A percentile compares a stretch with the other conserved stretches of the same genome.
These are phyloP conservation scores for Blastobotrys americana DNA, from an alignment of 805 yeast genomes.

Conservation along the genomic window DNA sequence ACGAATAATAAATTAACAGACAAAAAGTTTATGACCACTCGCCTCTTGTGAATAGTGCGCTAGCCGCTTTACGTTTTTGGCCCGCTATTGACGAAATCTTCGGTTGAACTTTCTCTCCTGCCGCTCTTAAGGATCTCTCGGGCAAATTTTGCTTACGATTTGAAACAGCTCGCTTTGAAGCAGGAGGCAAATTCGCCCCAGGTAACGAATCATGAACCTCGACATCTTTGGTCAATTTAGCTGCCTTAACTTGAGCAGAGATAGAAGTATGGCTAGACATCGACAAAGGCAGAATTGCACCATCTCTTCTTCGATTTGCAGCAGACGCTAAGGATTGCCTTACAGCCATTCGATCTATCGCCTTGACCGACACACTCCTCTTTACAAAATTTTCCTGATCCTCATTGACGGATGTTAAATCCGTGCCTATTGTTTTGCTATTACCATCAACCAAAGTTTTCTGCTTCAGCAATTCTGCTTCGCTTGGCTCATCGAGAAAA, in stretches of 20 bases:
- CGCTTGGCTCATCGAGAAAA: conserved; percentile 16
- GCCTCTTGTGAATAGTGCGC: not conserved
- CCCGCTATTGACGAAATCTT: not conserved
- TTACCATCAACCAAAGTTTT: not conserved
- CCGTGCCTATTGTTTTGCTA: not conserved
- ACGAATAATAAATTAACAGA: no score
- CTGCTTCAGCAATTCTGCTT: conserved; percentile 1
- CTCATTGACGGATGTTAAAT: not conserved
- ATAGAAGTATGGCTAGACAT: not conserved
- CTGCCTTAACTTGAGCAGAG: not conserved
- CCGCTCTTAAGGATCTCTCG: not conserved
- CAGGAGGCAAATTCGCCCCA: not conserved
- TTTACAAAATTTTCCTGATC: not conserved
- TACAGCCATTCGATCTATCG: not conserved
- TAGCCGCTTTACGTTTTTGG: not conserved
- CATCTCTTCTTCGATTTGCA: conserved; percentile 4
- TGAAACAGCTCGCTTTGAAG: not conserved
- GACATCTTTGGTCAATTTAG: not conserved
- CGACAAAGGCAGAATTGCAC: not conserved
- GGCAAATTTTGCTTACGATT: not conserved
- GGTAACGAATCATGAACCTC: not conserved
- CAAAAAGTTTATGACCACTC: not conserved
- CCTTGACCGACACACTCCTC: not conserved
- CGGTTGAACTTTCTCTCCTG: not conserved
- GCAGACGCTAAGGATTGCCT: not conserved